Base-by-base conservation (phyloP, 192 early-diverging fungal species). In the Ambispora gerdemannii region DNA sequence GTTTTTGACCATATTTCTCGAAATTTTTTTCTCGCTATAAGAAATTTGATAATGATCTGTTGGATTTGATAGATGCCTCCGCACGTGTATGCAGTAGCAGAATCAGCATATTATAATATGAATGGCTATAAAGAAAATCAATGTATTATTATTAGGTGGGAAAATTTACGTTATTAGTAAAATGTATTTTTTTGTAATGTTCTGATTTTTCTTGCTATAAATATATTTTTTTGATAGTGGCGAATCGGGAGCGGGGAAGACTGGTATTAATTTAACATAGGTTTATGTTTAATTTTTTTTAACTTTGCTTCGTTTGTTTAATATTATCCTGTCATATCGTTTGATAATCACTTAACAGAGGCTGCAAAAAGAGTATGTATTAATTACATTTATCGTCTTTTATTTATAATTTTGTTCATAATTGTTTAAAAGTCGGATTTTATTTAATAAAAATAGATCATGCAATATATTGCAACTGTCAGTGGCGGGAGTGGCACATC, bases 381-480 rank as follows among this genome's bases (percentile, higher is more conserved):
- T n/a, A 24, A 10, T 43, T 50, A 27, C 38, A 10, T 31, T 2
- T 3, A 32, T 32, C 15, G 3, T 19, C 28, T 11, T 47, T 47
- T 13, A 63, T 47, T 28, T 19, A 30, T n/a, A 36, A 17, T 27
- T 51, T 3, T 67, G 0, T 60, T 36, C 2, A 1, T 51, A 22
- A n/a, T n/a, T n/a, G n/a, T n/a, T 35, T 2, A 55, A 3, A 50
- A 30, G 13, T 19, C 25, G 22, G 6, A 15, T 47, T 25, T 64
- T 27, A 24, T 33, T 2, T 38, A 1, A 22, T 38, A 60, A 43
- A 19, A 52, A 34, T 75, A 90, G 80, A 92, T 93, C 61, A 95
- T 95, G 95, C 95, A 98, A 83, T 99, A 98, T 78, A 94, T 98
- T 80, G 95, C 97, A 8, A 94, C 93, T 0, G 95, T 98, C 4